Base-by-base conservation (phyloP, 1,139 yeast species). In the Wickerhamiella pararugosa region DNA sequence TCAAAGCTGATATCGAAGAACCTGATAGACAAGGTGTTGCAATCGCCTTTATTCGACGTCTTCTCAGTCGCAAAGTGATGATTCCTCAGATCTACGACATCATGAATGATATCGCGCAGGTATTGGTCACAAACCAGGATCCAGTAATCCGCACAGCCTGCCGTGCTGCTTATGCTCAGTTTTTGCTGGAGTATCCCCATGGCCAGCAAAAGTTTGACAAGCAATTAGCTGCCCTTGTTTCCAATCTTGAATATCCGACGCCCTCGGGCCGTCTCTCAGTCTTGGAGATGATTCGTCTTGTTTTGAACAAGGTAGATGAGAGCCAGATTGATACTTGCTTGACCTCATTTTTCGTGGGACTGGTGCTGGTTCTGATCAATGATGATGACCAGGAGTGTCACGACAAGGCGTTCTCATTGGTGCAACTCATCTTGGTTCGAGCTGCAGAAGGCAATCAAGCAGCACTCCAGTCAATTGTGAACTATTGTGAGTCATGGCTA, bases 171-270 rank as follows among this genome's bases (percentile, higher is more conserved):
- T 92, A 76, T 58, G 81, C 76, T 59, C 90, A 79, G 55, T 92
- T 90, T 54, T 64, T 90, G 54, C 81, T 87, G 79, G 95, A 86
- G 54, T 90, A 83, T 55, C 97, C 94, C 53, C 97, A 90, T 63
- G 87, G 97, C 29, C 73, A 78, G 54, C 87, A 92, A 5, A 74
- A 86, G 50, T 62, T 90, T 42, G 92, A 82, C 51, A 82, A 79
- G 53, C 94, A 83, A 53, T 77, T 87, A 61, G 76, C 79, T 49
- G 78, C 79, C 55, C 67, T 90, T 60, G 80, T 87, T n/a, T 75
- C 75, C 49, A 90, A 92, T 57, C 65, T 92, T 54, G 71, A 76
- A 27, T 92, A 92, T 57, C 90, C 94, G 9, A 78, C 94, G 5
- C 79, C 79, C 47, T 72, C 76, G 37, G 99, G 98, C 42, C 71